Evolutionary conservation across 176 grass and related monocot species (phyloP).

Genomic region (Avena sativa): DNA sequence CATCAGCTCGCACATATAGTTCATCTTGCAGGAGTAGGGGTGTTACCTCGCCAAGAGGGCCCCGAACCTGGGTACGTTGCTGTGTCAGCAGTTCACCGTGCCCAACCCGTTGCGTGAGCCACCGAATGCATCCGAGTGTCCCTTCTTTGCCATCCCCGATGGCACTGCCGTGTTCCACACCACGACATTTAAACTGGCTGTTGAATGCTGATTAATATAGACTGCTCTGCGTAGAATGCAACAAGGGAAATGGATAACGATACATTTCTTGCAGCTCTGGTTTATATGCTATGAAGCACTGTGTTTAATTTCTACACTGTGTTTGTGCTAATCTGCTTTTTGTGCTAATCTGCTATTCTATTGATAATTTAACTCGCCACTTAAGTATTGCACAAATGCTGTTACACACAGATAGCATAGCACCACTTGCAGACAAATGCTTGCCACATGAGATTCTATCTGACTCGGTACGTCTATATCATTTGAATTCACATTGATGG

Average conservation of each 20-base stretch:
- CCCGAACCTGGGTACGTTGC: too few species aligned
- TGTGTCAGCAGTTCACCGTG: too few species aligned
- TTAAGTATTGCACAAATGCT: conserved; percentile 37
- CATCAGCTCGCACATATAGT: too few species aligned
- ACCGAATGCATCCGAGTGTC: too few species aligned
- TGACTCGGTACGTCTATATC: conserved; percentile 62
- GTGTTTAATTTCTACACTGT: background rate
- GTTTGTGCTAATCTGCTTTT: conserved; percentile 26
- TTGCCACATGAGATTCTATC: conserved; percentile 41
- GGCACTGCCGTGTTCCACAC: too few species aligned
- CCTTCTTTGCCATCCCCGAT: too few species aligned
- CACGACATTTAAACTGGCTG: too few species aligned
- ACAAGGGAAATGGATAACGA: background rate
- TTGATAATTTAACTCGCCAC: conserved; percentile 31
- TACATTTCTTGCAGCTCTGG: conserved; percentile 21
- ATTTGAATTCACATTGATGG: conserved; percentile 30
- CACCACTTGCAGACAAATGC: conserved; percentile 35
- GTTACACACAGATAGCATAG: conserved; percentile 58
- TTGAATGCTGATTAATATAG: conserved; percentile 25
- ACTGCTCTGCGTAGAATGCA: background rate
- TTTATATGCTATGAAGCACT: conserved; percentile 30
- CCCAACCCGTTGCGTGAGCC: too few species aligned
- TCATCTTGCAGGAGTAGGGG: too few species aligned
- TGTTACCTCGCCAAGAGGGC: too few species aligned
- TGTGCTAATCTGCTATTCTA: conserved; percentile 41